These are phyloP conservation scores for Cladophialophora carrionii DNA, from an alignment of 2,329 filamentous ascomycete species.

Conservation along the genomic window DNA sequence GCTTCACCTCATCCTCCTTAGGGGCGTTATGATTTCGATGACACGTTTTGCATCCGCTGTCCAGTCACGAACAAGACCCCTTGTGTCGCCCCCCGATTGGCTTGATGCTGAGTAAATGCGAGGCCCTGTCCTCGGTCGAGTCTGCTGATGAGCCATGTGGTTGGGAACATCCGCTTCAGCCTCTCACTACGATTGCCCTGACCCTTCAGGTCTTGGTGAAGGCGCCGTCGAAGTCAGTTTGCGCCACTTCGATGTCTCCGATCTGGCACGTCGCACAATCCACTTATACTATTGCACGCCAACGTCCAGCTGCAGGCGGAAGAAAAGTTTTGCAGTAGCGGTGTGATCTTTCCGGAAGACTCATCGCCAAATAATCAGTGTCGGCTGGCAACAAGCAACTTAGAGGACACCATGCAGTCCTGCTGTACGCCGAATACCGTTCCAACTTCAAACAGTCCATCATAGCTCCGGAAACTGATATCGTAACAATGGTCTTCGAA, in stretches of 20 bases:
- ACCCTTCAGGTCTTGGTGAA: background rate
- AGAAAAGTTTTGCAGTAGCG: background rate
- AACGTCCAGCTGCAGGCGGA: background rate
- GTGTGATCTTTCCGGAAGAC: background rate
- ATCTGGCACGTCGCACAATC: background rate
- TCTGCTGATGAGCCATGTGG: constrained; percentile 27
- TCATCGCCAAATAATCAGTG: background rate
- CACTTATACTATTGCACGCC: background rate
- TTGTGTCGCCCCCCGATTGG: constrained; percentile 18
- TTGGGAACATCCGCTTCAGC: constrained; percentile 13
- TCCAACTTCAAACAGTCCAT: background rate
- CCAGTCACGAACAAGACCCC: constrained; percentile 3
- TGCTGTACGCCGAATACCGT: background rate
- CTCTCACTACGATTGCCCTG: background rate
- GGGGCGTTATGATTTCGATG: constrained; percentile 5
- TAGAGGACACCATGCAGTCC: background rate
- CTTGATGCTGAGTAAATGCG: constrained; percentile 4
- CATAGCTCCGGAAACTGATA: background rate
- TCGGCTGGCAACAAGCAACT: background rate
- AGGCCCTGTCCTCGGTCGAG: constrained; percentile 12
- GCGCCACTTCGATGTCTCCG: constrained; percentile 9
- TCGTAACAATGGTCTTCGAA: background rate
- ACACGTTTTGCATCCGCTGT: constrained; percentile 19
- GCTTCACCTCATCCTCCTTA: constrained; percentile 13
- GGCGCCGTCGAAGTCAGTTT: constrained; percentile 18